phyloP scores from a whole-genome alignment of 441 rosid species.

The Biscutella auriculata region DNA sequence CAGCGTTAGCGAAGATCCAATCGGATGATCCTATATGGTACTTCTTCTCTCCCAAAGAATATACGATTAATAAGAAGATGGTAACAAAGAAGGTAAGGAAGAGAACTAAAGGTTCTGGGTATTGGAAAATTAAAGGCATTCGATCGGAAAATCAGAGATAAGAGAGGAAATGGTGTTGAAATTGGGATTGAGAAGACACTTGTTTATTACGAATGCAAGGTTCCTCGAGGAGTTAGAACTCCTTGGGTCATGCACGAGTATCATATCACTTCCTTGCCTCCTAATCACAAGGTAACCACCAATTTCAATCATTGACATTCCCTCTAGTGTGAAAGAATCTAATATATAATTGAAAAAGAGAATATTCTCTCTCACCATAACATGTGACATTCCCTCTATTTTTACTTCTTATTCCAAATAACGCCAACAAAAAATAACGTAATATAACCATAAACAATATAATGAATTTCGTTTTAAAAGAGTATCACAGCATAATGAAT shows the following conservation, averaged over 20 bases:
- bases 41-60: constrained; percentile 9
- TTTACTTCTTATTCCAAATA: too few species aligned
- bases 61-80: not conserved
- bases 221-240: constrained; percentile 1
- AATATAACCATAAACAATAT: too few species aligned
- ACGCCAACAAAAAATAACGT: too few species aligned
- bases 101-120: constrained; percentile 11
- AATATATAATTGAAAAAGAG: too few species aligned
- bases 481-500: too few species aligned
- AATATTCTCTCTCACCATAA: too few species aligned
- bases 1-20: constrained; percentile 8
- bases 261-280: constrained; percentile 15
- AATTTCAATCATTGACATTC: too few species aligned
- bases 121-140: constrained; percentile 16
- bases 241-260: constrained; percentile 23
- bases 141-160: constrained; percentile 14
- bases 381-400: too few species aligned
- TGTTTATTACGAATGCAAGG: constrained; percentile 2
- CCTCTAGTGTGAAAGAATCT: too few species aligned
- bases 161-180: not conserved
- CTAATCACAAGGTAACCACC: not conserved
- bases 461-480: too few species aligned
- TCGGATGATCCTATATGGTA: constrained; percentile 14
- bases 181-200: constrained; percentile 20
- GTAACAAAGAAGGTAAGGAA: too few species aligned